Conservation (phyloP, 2,329 filamentous ascomycete genomes). For the Aspergillus costaricaensis region DNA sequence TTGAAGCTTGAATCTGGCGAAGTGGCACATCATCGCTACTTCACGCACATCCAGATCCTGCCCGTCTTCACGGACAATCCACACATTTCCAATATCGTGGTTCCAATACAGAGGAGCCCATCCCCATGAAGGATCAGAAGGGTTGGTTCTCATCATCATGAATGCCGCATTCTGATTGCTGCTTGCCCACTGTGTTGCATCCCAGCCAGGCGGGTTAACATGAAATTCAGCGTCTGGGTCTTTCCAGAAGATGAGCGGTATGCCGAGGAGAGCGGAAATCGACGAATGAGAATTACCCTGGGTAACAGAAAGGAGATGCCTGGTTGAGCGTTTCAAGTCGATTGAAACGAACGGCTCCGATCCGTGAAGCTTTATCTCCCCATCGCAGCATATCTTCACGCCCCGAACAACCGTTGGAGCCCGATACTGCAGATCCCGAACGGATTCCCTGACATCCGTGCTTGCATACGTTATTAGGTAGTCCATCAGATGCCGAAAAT, state of each 20-base stretch:
- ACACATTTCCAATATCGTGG: slow-evolving; percentile 1
- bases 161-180: slow-evolving; percentile 7
- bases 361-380: slow-evolving; percentile 1
- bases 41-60: not conserved
- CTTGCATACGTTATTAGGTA: slow-evolving; percentile 3
- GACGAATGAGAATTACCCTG: not conserved
- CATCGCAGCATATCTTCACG: slow-evolving; percentile 7
- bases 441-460: not conserved
- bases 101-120: slow-evolving; percentile 14
- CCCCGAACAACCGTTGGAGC: not conserved
- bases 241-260: slow-evolving; percentile 13
- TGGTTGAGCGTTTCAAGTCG: not conserved
- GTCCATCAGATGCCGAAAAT: slow-evolving; percentile 14
- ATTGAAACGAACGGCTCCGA: slow-evolving; percentile 5
- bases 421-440: not conserved
- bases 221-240: not conserved
- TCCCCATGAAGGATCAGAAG: slow-evolving; percentile 6
- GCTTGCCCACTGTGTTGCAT: not conserved
- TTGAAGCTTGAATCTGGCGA: not conserved
- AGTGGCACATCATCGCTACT: slow-evolving; percentile 2
- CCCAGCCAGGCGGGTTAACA: not conserved
- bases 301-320: not conserved
- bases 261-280: slow-evolving; percentile 10
- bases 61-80: not conserved
- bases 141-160: slow-evolving; percentile 12